Evolutionary conservation across 345 rosid species (phyloP), one percentile per base, ranked within the genome.

Genomic region (Mallotus nudiflorus): DNA sequence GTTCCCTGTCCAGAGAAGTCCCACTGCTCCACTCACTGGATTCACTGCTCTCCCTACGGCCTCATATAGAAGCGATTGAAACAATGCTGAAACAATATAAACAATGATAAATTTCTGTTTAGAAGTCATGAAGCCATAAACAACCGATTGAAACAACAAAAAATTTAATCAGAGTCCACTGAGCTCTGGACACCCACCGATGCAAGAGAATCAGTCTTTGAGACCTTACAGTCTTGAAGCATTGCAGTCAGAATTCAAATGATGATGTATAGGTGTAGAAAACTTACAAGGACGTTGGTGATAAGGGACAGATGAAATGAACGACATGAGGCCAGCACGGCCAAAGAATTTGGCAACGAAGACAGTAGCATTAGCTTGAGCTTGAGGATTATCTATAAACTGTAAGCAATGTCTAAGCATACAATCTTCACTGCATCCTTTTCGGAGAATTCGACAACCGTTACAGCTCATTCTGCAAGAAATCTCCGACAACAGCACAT

Each of bases 271-370:
- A 33, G 37, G 37, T 33, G 37, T 33, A 6, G 9, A 42, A 9
- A 24, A 67, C 66, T 66, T 83, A 92, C 98, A 80, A 27, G 97
- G 85, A 6, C 90, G 82, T 7, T 85, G 97, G 40, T 75, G 45
- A 35, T 77, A 72, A 22, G 97, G 87, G 51, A 87, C 95, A 66
- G 91, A 77, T 76, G 93, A 85, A 62, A 93, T 80, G 60, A 87
- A 90, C 64, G 93, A 87, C 82, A 90, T 79, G 58, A 93, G 91
- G 46, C 90, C 95, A 53, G 95, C 90, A 16, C 98, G 98, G 73
- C 98, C 98, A 61, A 90, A 93, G 85, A 93, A 93, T 65, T 86
- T 89, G 57, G 98, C 93, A 49, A 93, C 91, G 73, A 90, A 93
- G 33, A 90, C 79, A 39, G 98, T 93, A 67, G 98, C 98, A 80